phyloP scores from a whole-genome alignment of 78 protist genomes.

The Dictyostelium citrinum region DNA sequence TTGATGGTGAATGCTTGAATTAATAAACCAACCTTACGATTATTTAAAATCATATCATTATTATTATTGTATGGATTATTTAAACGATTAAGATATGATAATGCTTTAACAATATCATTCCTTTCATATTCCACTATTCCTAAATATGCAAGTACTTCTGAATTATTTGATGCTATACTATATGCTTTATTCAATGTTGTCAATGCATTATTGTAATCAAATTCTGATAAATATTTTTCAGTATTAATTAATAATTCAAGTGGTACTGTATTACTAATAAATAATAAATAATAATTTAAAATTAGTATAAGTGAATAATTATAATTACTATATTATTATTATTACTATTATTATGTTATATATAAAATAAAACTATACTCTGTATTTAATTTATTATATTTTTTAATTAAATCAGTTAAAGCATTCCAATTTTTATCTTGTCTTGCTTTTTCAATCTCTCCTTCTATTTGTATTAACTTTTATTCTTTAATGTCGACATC shows the following conservation, averaged over 20 bases:
- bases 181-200: slow-evolving; percentile 36
- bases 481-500: slow-evolving; percentile 24
- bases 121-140: slow-evolving; percentile 54
- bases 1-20: slow-evolving; percentile 37
- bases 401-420: background rate
- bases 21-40: slow-evolving; percentile 24
- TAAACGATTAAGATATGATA: background rate
- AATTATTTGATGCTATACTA: slow-evolving; percentile 14
- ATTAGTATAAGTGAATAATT: too few relatives aligned
- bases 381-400: slow-evolving; percentile 7
- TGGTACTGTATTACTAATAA: background rate
- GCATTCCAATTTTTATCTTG: slow-evolving; percentile 39
- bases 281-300: background rate
- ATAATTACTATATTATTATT: background rate
- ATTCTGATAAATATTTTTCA: slow-evolving; percentile 56
- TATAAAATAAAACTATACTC: background rate
- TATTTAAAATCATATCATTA: slow-evolving; percentile 32
- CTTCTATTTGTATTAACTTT: slow-evolving; percentile 10
- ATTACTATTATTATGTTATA: background rate
- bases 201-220: slow-evolving; percentile 40
- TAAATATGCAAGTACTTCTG: slow-evolving; percentile 50
- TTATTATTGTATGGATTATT: slow-evolving; percentile 11
- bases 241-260: slow-evolving; percentile 37
- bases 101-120: slow-evolving; percentile 45
- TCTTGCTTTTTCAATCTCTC: slow-evolving; percentile 69